Evolutionary conservation across 2,329 filamentous ascomycete species (phyloP), one percentile per base, ranked within the genome.

Genomic region (Fusarium dimerum): DNA sequence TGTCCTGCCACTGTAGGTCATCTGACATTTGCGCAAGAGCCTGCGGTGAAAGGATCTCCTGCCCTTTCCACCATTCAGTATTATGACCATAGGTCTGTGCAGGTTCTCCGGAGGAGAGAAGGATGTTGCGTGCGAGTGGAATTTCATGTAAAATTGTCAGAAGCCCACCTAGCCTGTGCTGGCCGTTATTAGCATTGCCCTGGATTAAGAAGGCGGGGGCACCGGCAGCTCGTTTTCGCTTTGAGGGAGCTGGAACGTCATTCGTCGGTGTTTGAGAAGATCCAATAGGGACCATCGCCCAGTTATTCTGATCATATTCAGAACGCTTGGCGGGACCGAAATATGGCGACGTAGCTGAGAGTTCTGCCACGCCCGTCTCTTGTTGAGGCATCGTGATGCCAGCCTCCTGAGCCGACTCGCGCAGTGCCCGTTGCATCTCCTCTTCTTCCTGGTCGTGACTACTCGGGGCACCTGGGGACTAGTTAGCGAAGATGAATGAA

Each of bases 61-160:
- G 73, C 4, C 84, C 84, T 55, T 76, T 79, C 84, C 84, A 87
- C 84, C 84, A 87, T 53, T 82, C 77, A 12, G 71, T 71, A 56
- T 82, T 76, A 57, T 79, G 74, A 1, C 83, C 83, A 56, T 86
- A 87, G 34, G 71, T 76, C 2, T 69, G 61, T 3, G 75, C 69
- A 6, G 75, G 66, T 4, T 64, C 48, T 2, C 77, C 77, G 10
- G 68, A 71, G 20, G 70, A 65, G 3, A 87, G 72, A 12, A 87
- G 70, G 3, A 78, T 70, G 57, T 86, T 85, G 47, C 83, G 77
- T 1, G 76, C 76, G 1, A 83, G 67, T 1, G 84, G 84, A 20
- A 87, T 86, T 50, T 80, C 74, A 60, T 86, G 80, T 39, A 82
- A 74, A 8, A 87, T 82, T 5, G 83, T 84, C 12, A 87, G 59